Evolutionary conservation across 352 stramenopile genomes (phyloP).

Genomic region (Phytopythium helicoides): DNA sequence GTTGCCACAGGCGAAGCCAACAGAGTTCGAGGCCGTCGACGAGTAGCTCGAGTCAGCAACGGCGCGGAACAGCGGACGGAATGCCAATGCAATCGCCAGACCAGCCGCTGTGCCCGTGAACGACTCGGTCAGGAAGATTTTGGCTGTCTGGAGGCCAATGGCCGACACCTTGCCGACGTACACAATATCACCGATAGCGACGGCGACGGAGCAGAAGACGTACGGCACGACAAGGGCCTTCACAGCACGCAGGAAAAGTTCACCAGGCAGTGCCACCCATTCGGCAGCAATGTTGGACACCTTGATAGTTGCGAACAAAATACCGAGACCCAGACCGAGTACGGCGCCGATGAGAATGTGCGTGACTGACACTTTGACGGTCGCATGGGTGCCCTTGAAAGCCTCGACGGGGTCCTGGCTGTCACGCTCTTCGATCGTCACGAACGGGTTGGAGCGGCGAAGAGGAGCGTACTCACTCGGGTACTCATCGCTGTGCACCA

Average conservation of each 20-base stretch:
- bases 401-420: conserved; percentile 21
- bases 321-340: conserved; percentile 44
- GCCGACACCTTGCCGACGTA: too few relatives aligned
- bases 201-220: conserved; percentile 76
- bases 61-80: conserved; percentile 53
- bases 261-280: conserved; percentile 68
- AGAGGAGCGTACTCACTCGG: conserved; percentile 40
- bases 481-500: conserved; percentile 9
- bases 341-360: conserved; percentile 54
- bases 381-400: conserved; percentile 38
- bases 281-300: conserved; percentile 37
- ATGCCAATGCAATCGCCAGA: conserved; percentile 51
- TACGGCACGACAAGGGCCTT: conserved; percentile 80
- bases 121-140: conserved; percentile 60
- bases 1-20: conserved; percentile 57
- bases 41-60: conserved; percentile 13
- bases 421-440: conserved; percentile 23
- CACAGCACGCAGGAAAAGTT: conserved; percentile 74
- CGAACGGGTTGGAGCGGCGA: conserved; percentile 24
- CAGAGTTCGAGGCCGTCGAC: conserved; percentile 20
- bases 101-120: conserved; percentile 45
- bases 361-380: conserved; percentile 43
- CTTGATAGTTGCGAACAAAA: conserved; percentile 41
- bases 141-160: conserved; percentile 60
- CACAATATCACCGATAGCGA: conserved; percentile 73